Base-by-base conservation (phyloP, 2,329 filamentous ascomycete species). In the Sordariomycetes sp. region DNA sequence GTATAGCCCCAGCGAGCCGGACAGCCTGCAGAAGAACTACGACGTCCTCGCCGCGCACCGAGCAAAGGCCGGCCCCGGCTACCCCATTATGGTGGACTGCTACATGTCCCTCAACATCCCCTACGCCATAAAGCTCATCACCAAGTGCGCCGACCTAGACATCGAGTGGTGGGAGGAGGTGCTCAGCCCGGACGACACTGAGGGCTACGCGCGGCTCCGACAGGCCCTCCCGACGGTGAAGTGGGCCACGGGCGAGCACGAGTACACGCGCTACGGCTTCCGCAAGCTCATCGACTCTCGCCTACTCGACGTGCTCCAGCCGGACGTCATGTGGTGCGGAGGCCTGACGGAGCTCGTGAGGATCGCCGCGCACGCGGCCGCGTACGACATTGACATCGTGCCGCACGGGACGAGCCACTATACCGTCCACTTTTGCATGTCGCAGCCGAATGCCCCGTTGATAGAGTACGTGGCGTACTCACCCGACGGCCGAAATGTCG, bases 91-190 rank as follows among this genome's bases (percentile, higher is more conserved):
- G 79, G 92, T 97, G 5, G 92, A 97, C 75, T 97, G 92, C 79
- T 97, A 96, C 75, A 97, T 97, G 92, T 92, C 88, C 64, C 77
- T 97, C 67, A 96, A 92, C 66, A 91, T 97, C 28, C 77, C 89
- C 1, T 97, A 97, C 75, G 96, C 89, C 3, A 96, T 97, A 64
- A 88, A 96, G 72, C 79, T 97, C 25, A 92, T 89, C 61, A 89
- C 92, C 74, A 87, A 86, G 56, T 90, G 87, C 68, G 82, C 89
- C 65, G 85, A 91, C 64, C 81, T 96, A 63, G 82, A 93, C 71
- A 92, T 97, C 70, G 91, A 96, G 76, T 97, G 92, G 92, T 96
- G 90, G 90, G 92, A 97, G 76, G 92, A 97, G 76, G 95, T 90
- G 63, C 76, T 97, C 62, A 88, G 86, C 32, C 92, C 92, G 11